Evolutionary conservation across 2,329 filamentous ascomycete species (phyloP).

Genomic region (Verticillium nubilum): DNA sequence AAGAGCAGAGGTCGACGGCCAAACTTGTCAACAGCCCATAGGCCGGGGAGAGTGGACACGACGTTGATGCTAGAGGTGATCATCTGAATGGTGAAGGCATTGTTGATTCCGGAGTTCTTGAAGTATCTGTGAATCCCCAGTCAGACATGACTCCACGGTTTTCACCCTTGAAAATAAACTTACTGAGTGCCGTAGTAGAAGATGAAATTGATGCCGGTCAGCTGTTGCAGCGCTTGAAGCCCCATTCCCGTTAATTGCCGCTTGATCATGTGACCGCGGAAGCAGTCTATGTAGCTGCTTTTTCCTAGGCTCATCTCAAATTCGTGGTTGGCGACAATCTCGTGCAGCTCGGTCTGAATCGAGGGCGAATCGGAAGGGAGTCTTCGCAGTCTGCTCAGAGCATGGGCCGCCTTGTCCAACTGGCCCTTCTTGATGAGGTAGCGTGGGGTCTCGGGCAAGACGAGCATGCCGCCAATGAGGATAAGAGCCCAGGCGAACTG

Average conservation of each 20-base stretch:
- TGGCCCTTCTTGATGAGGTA: constrained; percentile 59
- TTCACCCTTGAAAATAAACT: neutral
- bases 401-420: constrained; percentile 45
- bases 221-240: constrained; percentile 61
- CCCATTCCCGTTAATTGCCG: constrained; percentile 62
- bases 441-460: constrained; percentile 69
- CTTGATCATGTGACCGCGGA: constrained; percentile 44
- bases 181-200: constrained; percentile 30
- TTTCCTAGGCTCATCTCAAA: constrained; percentile 51
- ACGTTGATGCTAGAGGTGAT: constrained; percentile 33
- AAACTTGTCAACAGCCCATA: constrained; percentile 29
- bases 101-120: constrained; percentile 29
- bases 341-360: constrained; percentile 54
- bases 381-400: constrained; percentile 56
- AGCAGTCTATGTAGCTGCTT: constrained; percentile 48
- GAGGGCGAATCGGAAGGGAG: constrained; percentile 51
- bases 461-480: constrained; percentile 56
- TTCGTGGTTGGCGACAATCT: constrained; percentile 60
- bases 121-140: constrained; percentile 22
- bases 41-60: constrained; percentile 27
- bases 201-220: constrained; percentile 33
- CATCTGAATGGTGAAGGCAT: constrained; percentile 24
- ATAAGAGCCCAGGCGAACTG: constrained; percentile 67
- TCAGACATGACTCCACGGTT: neutral
- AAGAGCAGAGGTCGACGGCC: constrained; percentile 59